Base-by-base conservation (phyloP, 148 eudicot species). In the Drosera capensis region DNA sequence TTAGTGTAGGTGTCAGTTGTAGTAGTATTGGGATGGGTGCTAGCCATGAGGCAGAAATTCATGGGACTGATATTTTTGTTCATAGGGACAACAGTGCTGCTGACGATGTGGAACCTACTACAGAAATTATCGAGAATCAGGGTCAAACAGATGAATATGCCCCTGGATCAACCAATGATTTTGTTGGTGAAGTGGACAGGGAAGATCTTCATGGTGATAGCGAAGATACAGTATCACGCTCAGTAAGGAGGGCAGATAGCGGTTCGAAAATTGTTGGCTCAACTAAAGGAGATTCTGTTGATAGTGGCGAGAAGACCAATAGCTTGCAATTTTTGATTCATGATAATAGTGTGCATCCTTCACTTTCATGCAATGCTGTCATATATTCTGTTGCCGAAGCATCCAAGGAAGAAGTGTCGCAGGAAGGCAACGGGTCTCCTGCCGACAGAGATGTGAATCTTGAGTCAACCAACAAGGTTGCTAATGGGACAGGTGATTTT, bases 11-110 rank as follows among this genome's bases (percentile, higher is more conserved):
- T 37, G 63, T 85, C 23, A 92, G 99, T 58, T 95, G 94, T 51
- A 95, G 99, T 63, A 92, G 99, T 76, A 88, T 92, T 41, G 95
- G 99, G 45, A 92, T 85, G 99, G 99, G 88, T 47, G 94, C 95
- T 59, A 92, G 95, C 58, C 94, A 92, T 63, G 99, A 92, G 61
- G 99, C 99, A 63, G 95, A 92, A 65, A 77, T 92, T 38, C 99
- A 92, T 54, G 99, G 95, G n/a, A 63, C 63, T 58, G 84, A 84
- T 56, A 65, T 65, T 52, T 90, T 80, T 59, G 74, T 78, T 30
- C 72, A 92, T 30, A 76, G 95, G 65, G 64, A 88, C 43, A 88
- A 81, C 40, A 92, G 99, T 60, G 80, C 73, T 52, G 82, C 68
- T 55, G 94, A 94, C 70, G 99, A 92, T 60, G 81, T 72, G 44